Evolutionary conservation across 768 basidiomycete species (phyloP).

Genomic region (Psilocybe cyanescens): DNA sequence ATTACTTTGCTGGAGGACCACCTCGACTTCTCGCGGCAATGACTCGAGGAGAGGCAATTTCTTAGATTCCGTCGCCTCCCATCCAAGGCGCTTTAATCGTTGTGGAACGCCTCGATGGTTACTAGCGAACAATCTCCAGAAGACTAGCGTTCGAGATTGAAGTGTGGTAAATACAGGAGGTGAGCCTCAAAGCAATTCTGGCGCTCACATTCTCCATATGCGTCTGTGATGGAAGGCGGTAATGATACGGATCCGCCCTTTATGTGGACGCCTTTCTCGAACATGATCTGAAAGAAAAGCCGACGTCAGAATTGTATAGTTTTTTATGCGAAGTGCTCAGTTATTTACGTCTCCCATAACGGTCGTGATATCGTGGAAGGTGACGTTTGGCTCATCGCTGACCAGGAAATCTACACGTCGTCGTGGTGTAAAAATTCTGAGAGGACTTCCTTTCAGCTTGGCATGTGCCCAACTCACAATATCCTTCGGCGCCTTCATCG

Average conservation of each 20-base stretch:
- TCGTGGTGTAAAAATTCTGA: not conserved
- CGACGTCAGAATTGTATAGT: not conserved
- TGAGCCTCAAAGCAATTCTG: not conserved
- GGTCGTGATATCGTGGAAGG: constrained; percentile 32
- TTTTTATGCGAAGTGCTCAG: not conserved
- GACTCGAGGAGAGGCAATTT: constrained; percentile 24
- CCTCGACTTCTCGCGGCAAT: constrained; percentile 25
- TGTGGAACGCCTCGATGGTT: constrained; percentile 38
- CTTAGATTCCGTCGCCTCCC: constrained; percentile 34
- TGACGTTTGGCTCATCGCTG: constrained; percentile 28
- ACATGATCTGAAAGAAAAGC: constrained; percentile 30
- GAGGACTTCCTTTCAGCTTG: too few species aligned
- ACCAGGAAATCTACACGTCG: constrained; percentile 38
- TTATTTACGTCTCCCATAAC: constrained; percentile 39
- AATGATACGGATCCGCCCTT: constrained; percentile 35
- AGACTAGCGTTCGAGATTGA: constrained; percentile 26
- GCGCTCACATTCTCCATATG: constrained; percentile 37
- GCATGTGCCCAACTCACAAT: constrained; percentile 33
- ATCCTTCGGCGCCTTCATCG: constrained; percentile 43
- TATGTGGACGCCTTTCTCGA: constrained; percentile 32
- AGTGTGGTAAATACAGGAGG: not conserved
- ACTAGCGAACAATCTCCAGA: constrained; percentile 44
- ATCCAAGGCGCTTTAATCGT: constrained; percentile 41
- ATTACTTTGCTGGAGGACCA: constrained; percentile 17
- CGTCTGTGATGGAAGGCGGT: constrained; percentile 34